These are phyloP conservation scores for Fusarium tanahbumbuense DNA, from an alignment of 2,329 filamentous ascomycete genomes.

Conservation along the genomic window DNA sequence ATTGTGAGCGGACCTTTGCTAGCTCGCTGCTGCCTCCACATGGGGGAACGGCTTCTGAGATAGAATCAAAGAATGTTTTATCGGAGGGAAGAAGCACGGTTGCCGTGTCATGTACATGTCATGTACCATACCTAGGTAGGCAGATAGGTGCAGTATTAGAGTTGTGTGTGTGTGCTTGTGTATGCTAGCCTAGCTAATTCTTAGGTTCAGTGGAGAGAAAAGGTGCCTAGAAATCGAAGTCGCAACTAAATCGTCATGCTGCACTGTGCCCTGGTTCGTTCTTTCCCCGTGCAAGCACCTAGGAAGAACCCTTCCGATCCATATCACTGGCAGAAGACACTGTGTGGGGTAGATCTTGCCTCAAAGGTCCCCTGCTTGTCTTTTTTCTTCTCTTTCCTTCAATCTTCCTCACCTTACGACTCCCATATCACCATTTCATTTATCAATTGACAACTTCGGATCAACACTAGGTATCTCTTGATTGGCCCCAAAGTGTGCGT, in stretches of 20 bases:
- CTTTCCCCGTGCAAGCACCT: slow-evolving; percentile 1
- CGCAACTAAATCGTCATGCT: background rate
- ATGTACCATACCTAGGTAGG: background rate
- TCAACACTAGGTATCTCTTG: background rate
- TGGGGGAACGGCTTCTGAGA: slow-evolving; percentile 34
- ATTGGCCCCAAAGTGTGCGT: background rate
- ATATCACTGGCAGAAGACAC: background rate
- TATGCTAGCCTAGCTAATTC: background rate
- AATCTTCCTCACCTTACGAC: background rate
- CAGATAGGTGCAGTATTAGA: slow-evolving; percentile 3
- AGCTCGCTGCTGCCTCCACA: slow-evolving; percentile 40
- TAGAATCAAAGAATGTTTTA: slow-evolving; percentile 15
- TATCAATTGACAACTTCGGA: background rate
- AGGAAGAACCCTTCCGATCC: slow-evolving; percentile 23
- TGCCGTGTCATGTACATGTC: slow-evolving; percentile 7
- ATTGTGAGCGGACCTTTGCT: slow-evolving; percentile 27
- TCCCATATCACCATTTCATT: background rate
- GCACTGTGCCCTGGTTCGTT: background rate
- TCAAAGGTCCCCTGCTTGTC: background rate
- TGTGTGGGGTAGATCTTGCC: slow-evolving; percentile 8
- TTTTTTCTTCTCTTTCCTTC: background rate
- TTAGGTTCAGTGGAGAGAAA: slow-evolving; percentile 14
- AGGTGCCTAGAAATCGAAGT: background rate
- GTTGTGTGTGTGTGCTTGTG: slow-evolving; percentile 6
- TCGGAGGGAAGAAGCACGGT: slow-evolving; percentile 12